A percentile compares a stretch with the other conserved stretches of the same genome.
Conservation (phyloP, 768 basidiomycete species). For the Pleurotus salmoneostramineus region DNA sequence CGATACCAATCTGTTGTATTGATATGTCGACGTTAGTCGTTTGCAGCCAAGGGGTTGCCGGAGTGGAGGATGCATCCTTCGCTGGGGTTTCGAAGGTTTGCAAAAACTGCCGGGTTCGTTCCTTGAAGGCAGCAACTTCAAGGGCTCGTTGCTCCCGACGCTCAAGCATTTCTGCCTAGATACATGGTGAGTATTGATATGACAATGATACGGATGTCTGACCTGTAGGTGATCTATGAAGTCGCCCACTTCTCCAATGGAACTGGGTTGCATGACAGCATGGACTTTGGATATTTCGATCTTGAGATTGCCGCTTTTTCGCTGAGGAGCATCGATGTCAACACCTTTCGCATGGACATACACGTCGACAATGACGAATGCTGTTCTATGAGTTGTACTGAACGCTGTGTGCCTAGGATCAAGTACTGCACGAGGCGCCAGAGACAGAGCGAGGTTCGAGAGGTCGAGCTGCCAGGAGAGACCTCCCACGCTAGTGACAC, state of each 20-base stretch:
- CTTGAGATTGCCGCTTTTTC: slow-evolving; percentile 34
- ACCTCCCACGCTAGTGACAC: slow-evolving; percentile 40
- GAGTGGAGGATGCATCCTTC: slow-evolving; percentile 32
- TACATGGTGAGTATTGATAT: not conserved
- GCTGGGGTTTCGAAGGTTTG: slow-evolving; percentile 67
- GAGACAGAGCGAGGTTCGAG: slow-evolving; percentile 77
- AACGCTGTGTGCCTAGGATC: slow-evolving; percentile 34
- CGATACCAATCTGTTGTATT: slow-evolving; percentile 76
- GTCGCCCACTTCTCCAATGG: slow-evolving; percentile 87
- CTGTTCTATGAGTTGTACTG: slow-evolving; percentile 63
- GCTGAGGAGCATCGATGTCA: slow-evolving; percentile 13
- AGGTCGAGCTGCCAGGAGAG: slow-evolving; percentile 67
- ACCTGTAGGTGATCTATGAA: slow-evolving; percentile 85
- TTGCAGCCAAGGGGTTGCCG: slow-evolving; percentile 49
- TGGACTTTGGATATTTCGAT: slow-evolving; percentile 73
- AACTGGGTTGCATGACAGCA: slow-evolving; percentile 92
- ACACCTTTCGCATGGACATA: slow-evolving; percentile 34
- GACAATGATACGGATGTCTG: slow-evolving; percentile 11
- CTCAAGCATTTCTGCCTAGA: slow-evolving; percentile 67
- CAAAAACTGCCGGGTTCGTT: slow-evolving; percentile 71
- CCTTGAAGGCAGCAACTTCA: slow-evolving; percentile 81
- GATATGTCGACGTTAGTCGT: slow-evolving; percentile 50
- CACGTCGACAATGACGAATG: slow-evolving; percentile 82
- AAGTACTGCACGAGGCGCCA: slow-evolving; percentile 55
- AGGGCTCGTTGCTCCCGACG: slow-evolving; percentile 71